These are phyloP conservation scores for Phoma herbarum DNA, from an alignment of 2,329 filamentous ascomycete species.

Conservation along the genomic window DNA sequence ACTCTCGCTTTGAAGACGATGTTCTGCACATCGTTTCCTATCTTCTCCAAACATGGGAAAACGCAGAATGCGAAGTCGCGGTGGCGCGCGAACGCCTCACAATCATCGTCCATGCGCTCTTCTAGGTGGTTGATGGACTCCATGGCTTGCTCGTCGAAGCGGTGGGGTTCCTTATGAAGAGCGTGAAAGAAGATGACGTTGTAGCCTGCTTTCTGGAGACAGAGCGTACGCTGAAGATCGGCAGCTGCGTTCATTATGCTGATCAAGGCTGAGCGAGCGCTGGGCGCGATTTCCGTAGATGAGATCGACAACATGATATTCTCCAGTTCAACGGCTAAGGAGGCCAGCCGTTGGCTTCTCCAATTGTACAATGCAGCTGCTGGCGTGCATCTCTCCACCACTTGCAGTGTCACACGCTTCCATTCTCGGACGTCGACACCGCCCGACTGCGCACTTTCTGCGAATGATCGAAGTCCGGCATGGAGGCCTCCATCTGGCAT, in stretches of 20 bases:
- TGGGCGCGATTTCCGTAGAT: slow-evolving; percentile 25
- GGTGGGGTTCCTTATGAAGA: slow-evolving; percentile 3
- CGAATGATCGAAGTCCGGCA: slow-evolving; percentile 29
- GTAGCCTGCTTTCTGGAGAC: slow-evolving; percentile 46
- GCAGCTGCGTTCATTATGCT: slow-evolving; percentile 37
- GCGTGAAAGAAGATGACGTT: slow-evolving; percentile 36
- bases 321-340: slow-evolving; percentile 31
- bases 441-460: slow-evolving; percentile 27
- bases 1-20: slow-evolving; percentile 45
- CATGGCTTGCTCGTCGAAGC: slow-evolving; percentile 41
- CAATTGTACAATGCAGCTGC: background rate
- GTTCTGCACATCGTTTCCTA: slow-evolving; percentile 39
- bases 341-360: slow-evolving; percentile 1
- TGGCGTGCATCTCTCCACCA: slow-evolving; percentile 30
- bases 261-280: slow-evolving; percentile 31
- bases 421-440: slow-evolving; percentile 39
- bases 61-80: slow-evolving; percentile 42
- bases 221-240: slow-evolving; percentile 38
- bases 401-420: slow-evolving; percentile 42
- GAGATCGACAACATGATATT: slow-evolving; percentile 38
- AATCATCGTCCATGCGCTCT: slow-evolving; percentile 35
- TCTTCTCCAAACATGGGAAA: slow-evolving; percentile 46
- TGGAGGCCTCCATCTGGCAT: slow-evolving; percentile 35
- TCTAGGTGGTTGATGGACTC: slow-evolving; percentile 44
- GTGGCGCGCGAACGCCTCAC: slow-evolving; percentile 25